These are phyloP conservation scores for Stephanodiscus minutulus DNA, from an alignment of 108 stramenopile species.

Conservation along the genomic window DNA sequence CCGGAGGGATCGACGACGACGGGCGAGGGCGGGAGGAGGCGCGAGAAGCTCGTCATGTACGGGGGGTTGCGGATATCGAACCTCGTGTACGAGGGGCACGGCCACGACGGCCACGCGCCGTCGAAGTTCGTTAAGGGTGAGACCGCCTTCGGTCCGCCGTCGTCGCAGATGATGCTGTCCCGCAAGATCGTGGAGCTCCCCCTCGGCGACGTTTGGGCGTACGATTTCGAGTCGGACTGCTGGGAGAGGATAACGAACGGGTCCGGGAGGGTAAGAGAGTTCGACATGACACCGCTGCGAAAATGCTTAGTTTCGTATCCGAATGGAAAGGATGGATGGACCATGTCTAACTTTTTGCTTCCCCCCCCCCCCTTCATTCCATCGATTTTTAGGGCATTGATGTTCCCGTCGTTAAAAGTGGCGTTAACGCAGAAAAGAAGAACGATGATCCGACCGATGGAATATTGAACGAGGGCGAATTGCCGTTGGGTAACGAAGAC, in stretches of 20 bases:
- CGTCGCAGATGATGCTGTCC: conserved; percentile 7
- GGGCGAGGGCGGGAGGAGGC: not conserved
- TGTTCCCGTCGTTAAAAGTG: not conserved
- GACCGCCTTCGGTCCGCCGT: conserved; percentile 5
- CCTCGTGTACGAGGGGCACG: conserved; percentile 14
- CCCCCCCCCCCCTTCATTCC: not conserved
- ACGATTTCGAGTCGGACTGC: conserved; percentile 35
- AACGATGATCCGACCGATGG: not conserved
- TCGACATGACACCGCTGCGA: no score
- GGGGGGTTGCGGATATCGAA: conserved; percentile 44
- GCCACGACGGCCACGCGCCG: conserved; percentile 3
- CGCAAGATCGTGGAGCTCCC: conserved; percentile 44
- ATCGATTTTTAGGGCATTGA: conserved; percentile 1
- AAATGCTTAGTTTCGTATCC: no score
- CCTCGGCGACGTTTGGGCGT: conserved; percentile 57
- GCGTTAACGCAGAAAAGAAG: conserved; percentile 3
- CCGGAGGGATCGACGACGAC: not conserved
- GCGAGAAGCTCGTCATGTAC: conserved; percentile 48
- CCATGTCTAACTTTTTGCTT: not conserved
- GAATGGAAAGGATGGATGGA: no score
- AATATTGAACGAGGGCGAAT: conserved; percentile 1
- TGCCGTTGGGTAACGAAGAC: not conserved
- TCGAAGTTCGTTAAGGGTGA: conserved; percentile 37
- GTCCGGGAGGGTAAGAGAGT: conserved; percentile 21
- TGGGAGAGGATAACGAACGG: conserved; percentile 45